Evolutionary conservation across 2,329 filamentous ascomycete species (phyloP).

Genomic region (Conoideocrella luteorostrata): DNA sequence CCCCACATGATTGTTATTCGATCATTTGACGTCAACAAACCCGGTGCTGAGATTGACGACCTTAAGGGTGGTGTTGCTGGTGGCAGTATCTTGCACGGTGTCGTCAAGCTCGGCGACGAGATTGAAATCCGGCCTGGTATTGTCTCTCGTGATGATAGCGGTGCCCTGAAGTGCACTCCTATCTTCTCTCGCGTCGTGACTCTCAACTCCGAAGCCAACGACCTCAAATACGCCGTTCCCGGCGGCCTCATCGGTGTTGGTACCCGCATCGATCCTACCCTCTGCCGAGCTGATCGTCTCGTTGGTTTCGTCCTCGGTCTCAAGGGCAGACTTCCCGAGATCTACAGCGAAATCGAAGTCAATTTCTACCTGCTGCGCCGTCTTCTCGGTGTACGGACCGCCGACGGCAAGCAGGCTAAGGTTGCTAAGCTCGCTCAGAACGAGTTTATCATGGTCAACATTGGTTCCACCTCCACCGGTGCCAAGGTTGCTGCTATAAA

Average conservation of each 20-base stretch:
- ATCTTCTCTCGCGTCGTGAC: slow-evolving; percentile 95
- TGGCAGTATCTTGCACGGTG: slow-evolving; percentile 92
- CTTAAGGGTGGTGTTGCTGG: slow-evolving; percentile 97
- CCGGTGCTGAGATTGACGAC: slow-evolving; percentile 96
- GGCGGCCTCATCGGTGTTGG: slow-evolving; percentile 98
- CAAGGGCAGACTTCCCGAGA: slow-evolving; percentile 86
- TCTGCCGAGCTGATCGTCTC: slow-evolving; percentile 97
- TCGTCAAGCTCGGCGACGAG: slow-evolving; percentile 94
- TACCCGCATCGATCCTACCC: slow-evolving; percentile 92
- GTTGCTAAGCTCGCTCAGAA: slow-evolving; percentile 97
- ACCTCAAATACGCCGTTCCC: slow-evolving; percentile 95
- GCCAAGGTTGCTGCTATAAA: slow-evolving; percentile 96
- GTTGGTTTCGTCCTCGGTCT: slow-evolving; percentile 97
- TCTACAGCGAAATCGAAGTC: slow-evolving; percentile 97
- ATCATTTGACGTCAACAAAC: slow-evolving; percentile 99
- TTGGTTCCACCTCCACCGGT: slow-evolving; percentile 93
- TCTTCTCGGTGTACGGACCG: slow-evolving; percentile 92
- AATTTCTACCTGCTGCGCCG: slow-evolving; percentile 98
- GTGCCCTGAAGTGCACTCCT: slow-evolving; percentile 90
- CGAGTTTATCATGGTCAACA: slow-evolving; percentile 99
- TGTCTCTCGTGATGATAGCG: slow-evolving; percentile 88
- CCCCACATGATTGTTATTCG: slow-evolving; percentile 99
- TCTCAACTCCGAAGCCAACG: slow-evolving; percentile 95
- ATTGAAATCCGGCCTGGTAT: slow-evolving; percentile 99
- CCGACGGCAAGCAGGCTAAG: slow-evolving; percentile 98